Conservation (phyloP, 2,329 filamentous ascomycete species). For the Fusarium sp. region DNA sequence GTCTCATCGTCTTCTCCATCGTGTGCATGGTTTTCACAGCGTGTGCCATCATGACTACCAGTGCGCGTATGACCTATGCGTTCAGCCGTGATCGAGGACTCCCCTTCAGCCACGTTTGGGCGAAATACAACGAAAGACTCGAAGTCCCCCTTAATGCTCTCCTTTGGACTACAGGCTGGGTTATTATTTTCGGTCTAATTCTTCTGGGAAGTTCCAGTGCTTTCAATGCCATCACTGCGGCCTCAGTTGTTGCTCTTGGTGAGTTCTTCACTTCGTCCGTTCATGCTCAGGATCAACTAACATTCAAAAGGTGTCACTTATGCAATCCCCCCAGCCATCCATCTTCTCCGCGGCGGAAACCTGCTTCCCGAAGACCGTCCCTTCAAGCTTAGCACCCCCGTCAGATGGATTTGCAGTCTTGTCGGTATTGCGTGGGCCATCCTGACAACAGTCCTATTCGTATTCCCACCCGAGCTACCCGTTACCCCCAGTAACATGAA, state of each 20-base stretch:
- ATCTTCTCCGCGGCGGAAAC: conserved; percentile 74
- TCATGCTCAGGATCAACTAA: conserved; percentile 47
- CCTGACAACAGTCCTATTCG: conserved; percentile 80
- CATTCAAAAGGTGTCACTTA: conserved; percentile 68
- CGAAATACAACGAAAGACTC: conserved; percentile 70
- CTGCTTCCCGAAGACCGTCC: conserved; percentile 68
- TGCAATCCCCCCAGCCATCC: conserved; percentile 79
- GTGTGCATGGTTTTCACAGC: conserved; percentile 75
- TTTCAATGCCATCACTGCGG: conserved; percentile 79
- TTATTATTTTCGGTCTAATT: conserved; percentile 77
- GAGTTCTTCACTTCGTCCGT: neutral
- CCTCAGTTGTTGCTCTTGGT: conserved; percentile 78
- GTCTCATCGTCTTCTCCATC: conserved; percentile 75
- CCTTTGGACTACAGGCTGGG: conserved; percentile 69
- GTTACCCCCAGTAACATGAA: conserved; percentile 78
- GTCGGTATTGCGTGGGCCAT: conserved; percentile 73
- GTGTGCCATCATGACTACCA: conserved; percentile 75
- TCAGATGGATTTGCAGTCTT: conserved; percentile 56
- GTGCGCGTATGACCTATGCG: conserved; percentile 75
- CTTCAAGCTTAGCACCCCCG: conserved; percentile 54
- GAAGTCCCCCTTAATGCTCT: conserved; percentile 77
- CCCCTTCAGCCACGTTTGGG: conserved; percentile 72
- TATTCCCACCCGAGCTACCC: conserved; percentile 77
- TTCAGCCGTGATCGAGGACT: conserved; percentile 76
- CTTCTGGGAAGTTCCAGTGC: conserved; percentile 76